Evolutionary conservation across 768 basidiomycete species (phyloP).

Genomic region (Lactarius indigo): DNA sequence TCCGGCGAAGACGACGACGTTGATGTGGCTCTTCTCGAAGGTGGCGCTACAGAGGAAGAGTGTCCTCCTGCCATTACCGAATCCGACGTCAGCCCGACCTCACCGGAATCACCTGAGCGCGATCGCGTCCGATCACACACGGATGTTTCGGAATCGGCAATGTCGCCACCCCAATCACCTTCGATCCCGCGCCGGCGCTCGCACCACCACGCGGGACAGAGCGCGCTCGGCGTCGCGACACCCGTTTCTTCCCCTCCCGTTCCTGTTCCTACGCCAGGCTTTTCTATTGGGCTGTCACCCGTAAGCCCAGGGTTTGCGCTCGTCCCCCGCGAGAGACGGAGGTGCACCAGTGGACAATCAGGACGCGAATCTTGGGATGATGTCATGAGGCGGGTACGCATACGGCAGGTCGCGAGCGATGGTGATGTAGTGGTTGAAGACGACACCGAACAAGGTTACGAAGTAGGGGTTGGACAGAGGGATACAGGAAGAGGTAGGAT

Average conservation of each 20-base stretch:
- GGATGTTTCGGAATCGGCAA: conserved; percentile 5
- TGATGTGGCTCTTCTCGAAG: conserved; percentile 12
- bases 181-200: conserved; percentile 15
- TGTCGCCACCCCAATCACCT: conserved; percentile 10
- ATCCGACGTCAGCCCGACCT: neutral
- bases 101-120: conserved; percentile 11
- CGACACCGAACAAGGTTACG: conserved; percentile 4
- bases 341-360: conserved; percentile 38
- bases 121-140: conserved; percentile 4
- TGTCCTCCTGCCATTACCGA: neutral
- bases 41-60: neutral
- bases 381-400: conserved; percentile 8
- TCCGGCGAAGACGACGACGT: conserved; percentile 38
- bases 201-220: conserved; percentile 1
- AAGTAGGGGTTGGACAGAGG: neutral
- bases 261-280: conserved; percentile 39
- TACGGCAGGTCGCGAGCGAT: conserved; percentile 20
- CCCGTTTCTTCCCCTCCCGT: conserved; percentile 13
- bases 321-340: conserved; percentile 50
- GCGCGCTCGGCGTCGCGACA: conserved; percentile 21
- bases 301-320: conserved; percentile 77
- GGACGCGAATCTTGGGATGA: conserved; percentile 17
- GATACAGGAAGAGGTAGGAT: neutral
- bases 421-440: neutral
- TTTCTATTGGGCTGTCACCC: conserved; percentile 74